phyloP scores from a whole-genome alignment of 306 rosid genomes.

The Casuarina cunninghamiana region DNA sequence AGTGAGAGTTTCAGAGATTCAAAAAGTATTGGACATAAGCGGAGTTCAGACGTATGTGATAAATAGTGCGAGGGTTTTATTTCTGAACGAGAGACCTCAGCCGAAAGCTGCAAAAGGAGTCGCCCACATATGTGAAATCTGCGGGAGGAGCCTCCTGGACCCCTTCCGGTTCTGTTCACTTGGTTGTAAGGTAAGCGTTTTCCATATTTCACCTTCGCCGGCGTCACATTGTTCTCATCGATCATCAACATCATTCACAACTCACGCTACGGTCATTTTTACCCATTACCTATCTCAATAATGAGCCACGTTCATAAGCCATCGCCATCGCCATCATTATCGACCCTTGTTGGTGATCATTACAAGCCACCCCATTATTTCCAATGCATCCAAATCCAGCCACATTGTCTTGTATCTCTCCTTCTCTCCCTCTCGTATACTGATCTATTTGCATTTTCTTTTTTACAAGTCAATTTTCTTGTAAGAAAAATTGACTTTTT shows the following conservation, averaged over 20 bases:
- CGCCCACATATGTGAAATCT: constrained; percentile 84
- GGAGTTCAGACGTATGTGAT: constrained; percentile 96
- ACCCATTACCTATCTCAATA: constrained; percentile 65
- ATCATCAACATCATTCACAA: constrained; percentile 42
- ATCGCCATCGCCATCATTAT: constrained; percentile 41
- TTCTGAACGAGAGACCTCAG: constrained; percentile 94
- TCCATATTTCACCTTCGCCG: neutral
- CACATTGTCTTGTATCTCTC: no score
- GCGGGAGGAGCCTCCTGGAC: constrained; percentile 88
- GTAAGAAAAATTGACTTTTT: no score
- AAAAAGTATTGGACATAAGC: constrained; percentile 69
- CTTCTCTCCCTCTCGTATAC: no score
- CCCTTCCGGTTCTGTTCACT: constrained; percentile 87
- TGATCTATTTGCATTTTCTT: no score
- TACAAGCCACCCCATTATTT: constrained; percentile 7
- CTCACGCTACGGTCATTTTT: constrained; percentile 43
- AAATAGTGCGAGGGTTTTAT: constrained; percentile 86
- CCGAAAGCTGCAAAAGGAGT: constrained; percentile 80
- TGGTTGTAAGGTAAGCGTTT: constrained; percentile 84
- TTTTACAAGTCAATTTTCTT: no score
- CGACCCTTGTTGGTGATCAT: constrained; percentile 13
- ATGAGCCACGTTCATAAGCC: constrained; percentile 56
- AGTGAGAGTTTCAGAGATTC: constrained; percentile 76
- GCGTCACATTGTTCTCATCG: constrained; percentile 20
- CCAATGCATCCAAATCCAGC: neutral